Evolutionary conservation across 2,329 filamentous ascomycete genomes (phyloP), one percentile per base, ranked within the genome.

Genomic region (Curvularia verruculosa): DNA sequence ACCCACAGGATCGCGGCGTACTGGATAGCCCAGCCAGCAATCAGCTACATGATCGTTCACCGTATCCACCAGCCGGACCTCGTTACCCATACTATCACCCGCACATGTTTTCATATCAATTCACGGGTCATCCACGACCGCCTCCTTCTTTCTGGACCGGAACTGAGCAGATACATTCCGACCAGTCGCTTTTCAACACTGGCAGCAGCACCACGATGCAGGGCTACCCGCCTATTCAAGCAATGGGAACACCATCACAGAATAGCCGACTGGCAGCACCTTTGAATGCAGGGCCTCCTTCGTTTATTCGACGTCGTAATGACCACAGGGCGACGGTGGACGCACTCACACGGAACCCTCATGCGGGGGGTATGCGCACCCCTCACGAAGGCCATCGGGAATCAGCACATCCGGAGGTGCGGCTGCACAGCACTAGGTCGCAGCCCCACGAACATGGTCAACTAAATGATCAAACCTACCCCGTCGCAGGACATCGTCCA

Each of bases 61-160:
- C 61, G 49, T 57, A 59, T 31, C 58, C 55, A 18, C 46, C 52
- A 12, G 45, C 39, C 21, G 58, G 59, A 39, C 50, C 45, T 26
- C 53, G 55, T 23, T 54, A 56, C 26, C 62, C 49, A 40, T 58
- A 53, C 24, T 64, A 66, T 52, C 52, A 58, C 34, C 55, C 56
- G 15, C 37, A 44, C 31, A 28, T 49, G n/a, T 58, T 58, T 26
- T 40, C 57, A 18, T 60, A 60, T 39, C 29, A 44, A 12, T 40
- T 36, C n/a, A 24, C 43, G 40, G 29, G 37, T 53, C 36, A 56
- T 31, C 59, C 60, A 55, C 59, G 66, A 19, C 60, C 59, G 48
- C 63, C 66, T 56, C 61, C 66, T 59, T 54, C 59, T 46, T 60
- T 63, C 53, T 52, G 59, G 56, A 59, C 49, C n/a, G 56, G 55